These are phyloP conservation scores for Scheffersomyces lignosus DNA, from an alignment of 805 yeast genomes.

Conservation along the genomic window DNA sequence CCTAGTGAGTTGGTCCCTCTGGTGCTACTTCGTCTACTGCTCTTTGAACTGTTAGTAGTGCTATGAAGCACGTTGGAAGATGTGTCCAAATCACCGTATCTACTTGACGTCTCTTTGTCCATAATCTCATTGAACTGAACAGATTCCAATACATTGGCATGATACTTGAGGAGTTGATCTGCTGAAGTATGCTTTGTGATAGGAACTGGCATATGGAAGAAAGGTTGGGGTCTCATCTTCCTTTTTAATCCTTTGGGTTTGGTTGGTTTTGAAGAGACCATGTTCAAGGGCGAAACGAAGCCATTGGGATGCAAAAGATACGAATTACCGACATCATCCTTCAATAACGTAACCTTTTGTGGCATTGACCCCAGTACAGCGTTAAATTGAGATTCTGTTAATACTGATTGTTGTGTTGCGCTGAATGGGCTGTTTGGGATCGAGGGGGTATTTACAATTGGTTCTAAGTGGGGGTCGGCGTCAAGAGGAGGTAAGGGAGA, in stretches of 20 bases:
- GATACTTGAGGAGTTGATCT: conserved; percentile 15
- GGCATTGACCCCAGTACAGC: not conserved
- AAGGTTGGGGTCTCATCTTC: conserved; percentile 9
- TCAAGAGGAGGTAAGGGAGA: conserved; percentile 1
- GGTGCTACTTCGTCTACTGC: conserved; percentile 6
- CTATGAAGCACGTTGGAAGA: conserved; percentile 5
- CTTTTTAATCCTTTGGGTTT: not conserved
- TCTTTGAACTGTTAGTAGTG: conserved; percentile 7
- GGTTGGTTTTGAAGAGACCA: conserved; percentile 4
- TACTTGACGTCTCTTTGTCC: conserved; percentile 7
- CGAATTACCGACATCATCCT: conserved; percentile 9
- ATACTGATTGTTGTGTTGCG: not conserved
- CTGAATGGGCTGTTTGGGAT: not conserved
- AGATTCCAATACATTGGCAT: conserved; percentile 21
- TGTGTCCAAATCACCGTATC: conserved; percentile 16
- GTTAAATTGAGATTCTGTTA: not conserved
- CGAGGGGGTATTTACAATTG: not conserved
- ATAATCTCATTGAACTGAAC: conserved; percentile 18
- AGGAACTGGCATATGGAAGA: conserved; percentile 19
- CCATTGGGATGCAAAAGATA: conserved; percentile 13
- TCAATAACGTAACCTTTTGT: conserved; percentile 1
- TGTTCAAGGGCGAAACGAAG: conserved; percentile 4
- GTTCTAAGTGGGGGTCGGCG: not conserved
- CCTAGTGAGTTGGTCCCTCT: no score
- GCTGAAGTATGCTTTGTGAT: conserved; percentile 11